A percentile compares a stretch with the other conserved stretches of the same genome.
phyloP scores from a whole-genome alignment of 1,284 basidiomycete genomes.

The Ustilago tritici region DNA sequence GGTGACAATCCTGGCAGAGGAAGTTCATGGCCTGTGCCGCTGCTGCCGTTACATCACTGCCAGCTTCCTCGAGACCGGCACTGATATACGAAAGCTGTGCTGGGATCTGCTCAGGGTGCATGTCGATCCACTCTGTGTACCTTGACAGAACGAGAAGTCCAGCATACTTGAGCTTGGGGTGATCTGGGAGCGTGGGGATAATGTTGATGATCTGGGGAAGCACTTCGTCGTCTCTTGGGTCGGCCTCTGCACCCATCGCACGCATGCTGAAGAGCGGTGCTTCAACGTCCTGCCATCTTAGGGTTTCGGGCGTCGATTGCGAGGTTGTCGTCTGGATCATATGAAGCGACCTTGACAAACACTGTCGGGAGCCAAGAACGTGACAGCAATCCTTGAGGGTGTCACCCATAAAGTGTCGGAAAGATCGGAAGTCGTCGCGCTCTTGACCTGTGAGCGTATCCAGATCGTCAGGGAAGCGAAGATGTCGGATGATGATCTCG shows the following conservation, averaged over 20 bases:
- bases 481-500: conserved; percentile 86
- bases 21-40: conserved; percentile 96
- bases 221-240: conserved; percentile 83
- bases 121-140: conserved; percentile 96
- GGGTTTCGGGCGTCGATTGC: conserved; percentile 70
- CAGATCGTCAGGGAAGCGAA: conserved; percentile 87
- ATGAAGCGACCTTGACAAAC: conserved; percentile 83
- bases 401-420: conserved; percentile 98
- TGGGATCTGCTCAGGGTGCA: conserved; percentile 87
- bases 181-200: conserved; percentile 87
- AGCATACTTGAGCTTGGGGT: conserved; percentile 93
- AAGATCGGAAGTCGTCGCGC: conserved; percentile 90
- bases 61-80: conserved; percentile 80
- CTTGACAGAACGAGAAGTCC: conserved; percentile 93
- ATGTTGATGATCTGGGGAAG: conserved; percentile 96
- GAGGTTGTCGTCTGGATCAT: conserved; percentile 80
- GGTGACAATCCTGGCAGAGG: conserved; percentile 90
- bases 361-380: conserved; percentile 87
- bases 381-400: conserved; percentile 98
- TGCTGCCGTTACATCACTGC: conserved; percentile 81
- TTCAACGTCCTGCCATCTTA: conserved; percentile 92
- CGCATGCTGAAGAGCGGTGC: conserved; percentile 97
- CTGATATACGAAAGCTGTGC: conserved; percentile 91
- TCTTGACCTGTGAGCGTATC: conserved; percentile 82
- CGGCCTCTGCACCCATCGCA: conserved; percentile 96